Percentiles rank a stretch among this genome's conserved stretches.
Evolutionary conservation across 495 filamentous ascomycete species (phyloP).

Genomic region (Aspergillus heteromorphus): DNA sequence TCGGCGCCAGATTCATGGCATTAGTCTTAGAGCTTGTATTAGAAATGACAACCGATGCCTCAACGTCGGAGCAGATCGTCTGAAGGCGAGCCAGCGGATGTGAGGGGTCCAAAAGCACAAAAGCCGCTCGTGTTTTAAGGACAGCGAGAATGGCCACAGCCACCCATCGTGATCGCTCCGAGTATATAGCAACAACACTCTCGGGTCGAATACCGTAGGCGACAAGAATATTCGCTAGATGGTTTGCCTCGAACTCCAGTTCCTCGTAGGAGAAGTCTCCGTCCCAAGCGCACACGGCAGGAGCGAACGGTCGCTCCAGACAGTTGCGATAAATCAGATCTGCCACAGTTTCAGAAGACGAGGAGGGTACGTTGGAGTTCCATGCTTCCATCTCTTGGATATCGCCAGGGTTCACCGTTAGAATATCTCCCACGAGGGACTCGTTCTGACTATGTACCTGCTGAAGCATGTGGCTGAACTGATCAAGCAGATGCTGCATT

Average conservation of each 20-base stretch:
- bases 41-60: conserved; percentile 14
- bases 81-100: conserved; percentile 40
- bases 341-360: conserved; percentile 8
- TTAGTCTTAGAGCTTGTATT: not conserved
- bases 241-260: conserved; percentile 8
- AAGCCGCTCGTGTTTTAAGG: conserved; percentile 42
- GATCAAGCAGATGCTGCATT: conserved; percentile 9
- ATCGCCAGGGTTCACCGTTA: conserved; percentile 7
- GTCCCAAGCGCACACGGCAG: conserved; percentile 17
- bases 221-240: conserved; percentile 11
- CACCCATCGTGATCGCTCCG: conserved; percentile 37
- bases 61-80: conserved; percentile 23
- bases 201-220: conserved; percentile 28
- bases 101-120: conserved; percentile 38
- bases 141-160: conserved; percentile 35
- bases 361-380: conserved; percentile 1
- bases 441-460: conserved; percentile 4
- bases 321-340: conserved; percentile 13
- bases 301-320: conserved; percentile 9
- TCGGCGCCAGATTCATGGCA: not conserved
- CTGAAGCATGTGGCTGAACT: conserved; percentile 15
- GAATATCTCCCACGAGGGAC: not conserved
- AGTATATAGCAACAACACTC: conserved; percentile 35
- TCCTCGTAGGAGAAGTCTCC: conserved; percentile 20
- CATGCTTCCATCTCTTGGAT: not conserved